Base-by-base conservation (phyloP, 805 yeast species). In the Yamadazyma phyllophila region DNA sequence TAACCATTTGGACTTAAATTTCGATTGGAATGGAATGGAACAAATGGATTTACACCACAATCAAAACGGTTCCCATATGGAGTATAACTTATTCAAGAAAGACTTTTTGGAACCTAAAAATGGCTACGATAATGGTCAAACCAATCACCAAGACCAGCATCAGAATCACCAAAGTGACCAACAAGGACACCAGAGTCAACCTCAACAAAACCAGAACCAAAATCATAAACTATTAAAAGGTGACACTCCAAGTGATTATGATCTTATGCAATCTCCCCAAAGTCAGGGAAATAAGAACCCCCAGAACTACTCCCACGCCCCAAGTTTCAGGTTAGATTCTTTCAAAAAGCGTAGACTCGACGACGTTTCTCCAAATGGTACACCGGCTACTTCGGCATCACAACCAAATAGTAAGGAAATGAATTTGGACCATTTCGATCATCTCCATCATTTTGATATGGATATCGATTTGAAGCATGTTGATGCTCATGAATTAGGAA, bases 1-100 rank as follows among this genome's bases (percentile, higher is more conserved):
- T 26, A 47, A 34, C 36, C 47, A 48, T 24, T 16, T 43, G 34
- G 49, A 48, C 26, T 34, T 44, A 39, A 10, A 46, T 15, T 43
- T 63, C 34, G 61, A 61, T 51, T 56, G 71, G 62, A 51, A 51
- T 43, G 55, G 58, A 44, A 59, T 65, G 13, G 69, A 66, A 16
- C 49, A 51, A 8, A 50, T 63, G 26, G 69, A 65, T 41, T 46
- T 66, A 45, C 61, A 59, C 26, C 26, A 17, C 2, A 15, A 16
- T 30, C 14, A 20, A 6, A 29, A 26, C 13, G 16, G 29, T 24
- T 15, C 39, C 9, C 39, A 37, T 26, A 8, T 26, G 17, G 40
- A 37, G n/a, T 37, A 39, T 13, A 24, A 39, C 20, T 48, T 53
- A 36, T 17, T 26, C 44, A 16, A 43, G 34, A 42, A 42, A 20